Evolutionary conservation across 192 early-diverging fungal genomes (phyloP).

Genomic region (Jimgerdemannia flammicorona): DNA sequence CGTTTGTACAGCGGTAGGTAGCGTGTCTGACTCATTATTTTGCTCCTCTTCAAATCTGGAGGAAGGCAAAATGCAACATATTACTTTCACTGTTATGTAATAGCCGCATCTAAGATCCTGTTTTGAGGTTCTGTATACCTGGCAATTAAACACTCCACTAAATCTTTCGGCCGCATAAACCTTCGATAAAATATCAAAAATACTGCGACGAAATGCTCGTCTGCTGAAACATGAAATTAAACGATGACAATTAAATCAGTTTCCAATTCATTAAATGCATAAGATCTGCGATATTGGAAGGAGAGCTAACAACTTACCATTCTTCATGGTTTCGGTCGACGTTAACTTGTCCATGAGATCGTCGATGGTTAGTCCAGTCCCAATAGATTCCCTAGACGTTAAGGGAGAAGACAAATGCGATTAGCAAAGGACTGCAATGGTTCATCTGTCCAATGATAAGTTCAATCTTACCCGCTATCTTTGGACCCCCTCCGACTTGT

Average conservation of each 20-base stretch:
- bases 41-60: constrained; percentile 14
- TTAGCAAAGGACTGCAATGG: neutral
- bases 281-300: no score
- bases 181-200: constrained; percentile 34
- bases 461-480: no score
- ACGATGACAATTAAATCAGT: no score
- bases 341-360: neutral
- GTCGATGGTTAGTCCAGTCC: neutral
- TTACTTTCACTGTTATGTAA: neutral
- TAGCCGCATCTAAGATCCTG: neutral
- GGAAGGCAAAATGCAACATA: neutral
- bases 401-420: neutral
- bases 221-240: constrained; percentile 1
- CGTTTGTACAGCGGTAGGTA: constrained; percentile 17
- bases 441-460: no score
- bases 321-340: neutral
- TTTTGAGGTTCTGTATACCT: constrained; percentile 10
- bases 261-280: no score
- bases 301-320: neutral
- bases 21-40: neutral
- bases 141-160: constrained; percentile 23
- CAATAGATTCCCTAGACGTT: neutral
- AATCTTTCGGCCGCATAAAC: constrained; percentile 28
- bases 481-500: no score
- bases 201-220: constrained; percentile 20